Evolutionary conservation across 192 early-diverging fungal species (phyloP).

Genomic region (Paraglomus occultum): DNA sequence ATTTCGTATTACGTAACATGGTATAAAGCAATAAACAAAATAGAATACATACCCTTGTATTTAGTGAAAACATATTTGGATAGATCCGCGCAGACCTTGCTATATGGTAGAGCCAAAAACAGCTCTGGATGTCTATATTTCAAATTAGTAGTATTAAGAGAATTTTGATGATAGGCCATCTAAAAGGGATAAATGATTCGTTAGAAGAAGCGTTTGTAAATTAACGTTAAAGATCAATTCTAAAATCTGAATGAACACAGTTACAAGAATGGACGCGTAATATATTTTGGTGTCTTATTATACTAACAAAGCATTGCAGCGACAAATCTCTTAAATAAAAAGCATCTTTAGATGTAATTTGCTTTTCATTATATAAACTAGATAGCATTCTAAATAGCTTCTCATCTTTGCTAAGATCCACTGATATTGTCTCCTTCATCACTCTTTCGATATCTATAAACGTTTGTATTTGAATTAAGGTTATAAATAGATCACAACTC

Average conservation of each 20-base stretch:
- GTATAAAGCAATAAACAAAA: neutral
- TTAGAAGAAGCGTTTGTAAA: neutral
- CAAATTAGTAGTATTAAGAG: constrained; percentile 65
- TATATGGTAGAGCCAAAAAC: constrained; percentile 52
- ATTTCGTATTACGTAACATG: too few relatives aligned
- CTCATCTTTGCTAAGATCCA: constrained; percentile 68
- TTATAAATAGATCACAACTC: too few relatives aligned
- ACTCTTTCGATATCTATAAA: constrained; percentile 62
- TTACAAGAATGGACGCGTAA: too few relatives aligned
- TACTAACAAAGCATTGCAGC: constrained; percentile 61
- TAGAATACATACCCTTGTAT: constrained; percentile 14
- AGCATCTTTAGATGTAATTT: constrained; percentile 67
- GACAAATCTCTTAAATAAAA: constrained; percentile 75
- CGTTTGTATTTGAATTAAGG: neutral
- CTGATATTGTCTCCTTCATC: constrained; percentile 49
- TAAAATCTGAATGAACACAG: too few relatives aligned
- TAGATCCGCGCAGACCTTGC: neutral
- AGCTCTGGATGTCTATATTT: constrained; percentile 71
- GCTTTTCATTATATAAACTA: constrained; percentile 71
- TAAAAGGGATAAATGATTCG: constrained; percentile 13
- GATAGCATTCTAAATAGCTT: constrained; percentile 68
- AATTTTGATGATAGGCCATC: constrained; percentile 60
- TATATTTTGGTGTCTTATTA: neutral
- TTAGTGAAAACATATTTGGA: neutral
- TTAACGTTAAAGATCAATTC: neutral